These are phyloP conservation scores for Sisymbrium altissimum DNA, from an alignment of 345 rosid genomes.

Conservation along the genomic window DNA sequence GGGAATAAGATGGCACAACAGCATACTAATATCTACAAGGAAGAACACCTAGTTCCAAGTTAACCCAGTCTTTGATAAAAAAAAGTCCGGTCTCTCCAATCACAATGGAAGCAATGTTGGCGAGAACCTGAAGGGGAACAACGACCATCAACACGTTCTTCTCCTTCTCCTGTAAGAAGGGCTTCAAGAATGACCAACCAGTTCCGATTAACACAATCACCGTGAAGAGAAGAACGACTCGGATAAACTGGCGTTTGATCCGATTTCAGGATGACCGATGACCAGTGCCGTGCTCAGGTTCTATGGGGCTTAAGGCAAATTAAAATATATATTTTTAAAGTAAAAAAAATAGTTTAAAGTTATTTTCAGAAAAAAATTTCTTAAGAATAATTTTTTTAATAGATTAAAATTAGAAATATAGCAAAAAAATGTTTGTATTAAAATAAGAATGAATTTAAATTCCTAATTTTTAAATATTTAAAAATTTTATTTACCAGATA, in stretches of 20 bases:
- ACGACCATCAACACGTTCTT: conserved; percentile 97
- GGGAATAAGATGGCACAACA: conserved; percentile 95
- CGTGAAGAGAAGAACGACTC: conserved; percentile 82
- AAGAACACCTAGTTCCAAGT: conserved; percentile 94
- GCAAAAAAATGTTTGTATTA: too few species aligned
- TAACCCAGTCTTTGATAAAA: conserved; percentile 78
- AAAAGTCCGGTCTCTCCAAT: conserved; percentile 93
- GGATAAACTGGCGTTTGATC: conserved; percentile 47
- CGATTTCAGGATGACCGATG: background rate
- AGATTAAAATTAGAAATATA: too few species aligned
- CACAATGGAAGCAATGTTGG: conserved; percentile 80
- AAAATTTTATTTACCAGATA: too few species aligned
- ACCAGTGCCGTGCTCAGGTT: too few species aligned
- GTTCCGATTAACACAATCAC: conserved; percentile 95
- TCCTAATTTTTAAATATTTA: too few species aligned
- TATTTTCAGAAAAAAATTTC: too few species aligned
- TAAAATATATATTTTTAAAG: too few species aligned
- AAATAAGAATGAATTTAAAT: too few species aligned
- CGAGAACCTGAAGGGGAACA: conserved; percentile 90
- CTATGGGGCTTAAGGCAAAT: too few species aligned
- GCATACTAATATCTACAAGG: conserved; percentile 80
- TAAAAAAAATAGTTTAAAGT: too few species aligned
- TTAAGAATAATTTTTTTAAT: too few species aligned
- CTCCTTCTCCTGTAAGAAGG: conserved; percentile 89
- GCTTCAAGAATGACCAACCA: conserved; percentile 96